phyloP scores from a whole-genome alignment of 441 rosid species.

The Codiaeum variegatum region DNA sequence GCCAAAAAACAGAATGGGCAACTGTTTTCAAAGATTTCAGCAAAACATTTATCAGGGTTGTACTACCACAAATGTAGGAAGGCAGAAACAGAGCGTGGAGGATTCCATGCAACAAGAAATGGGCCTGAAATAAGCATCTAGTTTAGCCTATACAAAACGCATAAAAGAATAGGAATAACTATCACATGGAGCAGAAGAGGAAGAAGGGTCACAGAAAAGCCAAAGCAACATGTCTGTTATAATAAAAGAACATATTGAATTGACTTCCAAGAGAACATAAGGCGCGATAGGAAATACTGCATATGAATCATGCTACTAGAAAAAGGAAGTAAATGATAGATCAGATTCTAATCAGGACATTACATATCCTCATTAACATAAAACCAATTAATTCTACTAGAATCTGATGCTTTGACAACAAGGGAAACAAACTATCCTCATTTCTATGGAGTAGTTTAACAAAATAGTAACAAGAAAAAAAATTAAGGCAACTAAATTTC shows the following conservation, averaged over 20 bases:
- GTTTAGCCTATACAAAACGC: background rate
- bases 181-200: background rate
- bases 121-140: background rate
- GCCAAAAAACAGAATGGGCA: background rate
- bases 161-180: background rate
- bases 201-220: background rate
- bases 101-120: background rate
- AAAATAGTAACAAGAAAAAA: background rate
- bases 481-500: background rate
- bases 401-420: background rate
- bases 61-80: background rate
- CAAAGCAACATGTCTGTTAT: background rate
- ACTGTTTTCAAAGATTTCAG: background rate
- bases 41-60: background rate
- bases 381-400: background rate
- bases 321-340: background rate
- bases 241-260: background rate
- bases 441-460: background rate
- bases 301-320: background rate
- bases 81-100: background rate
- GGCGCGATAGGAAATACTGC: background rate
- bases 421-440: background rate
- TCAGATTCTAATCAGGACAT: background rate
- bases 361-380: background rate
- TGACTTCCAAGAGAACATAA: background rate